Conservation (phyloP, 2,329 filamentous ascomycete species). For the Dryadomyces sulphureus region DNA sequence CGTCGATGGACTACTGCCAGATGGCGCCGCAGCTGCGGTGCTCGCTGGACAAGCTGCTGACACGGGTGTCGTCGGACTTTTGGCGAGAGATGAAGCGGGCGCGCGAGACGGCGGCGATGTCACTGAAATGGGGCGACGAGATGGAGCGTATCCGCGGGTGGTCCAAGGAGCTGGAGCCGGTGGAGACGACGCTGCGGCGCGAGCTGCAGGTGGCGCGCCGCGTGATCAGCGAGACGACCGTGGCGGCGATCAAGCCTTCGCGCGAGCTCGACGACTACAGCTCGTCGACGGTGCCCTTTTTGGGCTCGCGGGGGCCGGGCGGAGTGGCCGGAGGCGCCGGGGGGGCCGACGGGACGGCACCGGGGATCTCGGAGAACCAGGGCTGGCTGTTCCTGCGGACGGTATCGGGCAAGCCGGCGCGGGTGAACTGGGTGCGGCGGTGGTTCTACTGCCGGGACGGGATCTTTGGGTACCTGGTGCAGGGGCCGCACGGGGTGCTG, state of each 20-base stretch:
- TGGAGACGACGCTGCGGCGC: conserved; percentile 68
- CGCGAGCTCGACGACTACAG: conserved; percentile 89
- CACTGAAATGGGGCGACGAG: conserved; percentile 57
- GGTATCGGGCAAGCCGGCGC: conserved; percentile 72
- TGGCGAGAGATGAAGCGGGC: conserved; percentile 73
- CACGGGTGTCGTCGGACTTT: conserved; percentile 70
- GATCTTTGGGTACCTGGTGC: conserved; percentile 88
- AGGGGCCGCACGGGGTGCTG: conserved; percentile 72
- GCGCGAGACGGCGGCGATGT: conserved; percentile 48
- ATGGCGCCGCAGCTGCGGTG: conserved; percentile 74
- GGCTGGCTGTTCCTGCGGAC: conserved; percentile 83
- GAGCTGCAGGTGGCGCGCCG: conserved; percentile 68
- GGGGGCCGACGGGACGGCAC: conserved; percentile 27
- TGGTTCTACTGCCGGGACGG: conserved; percentile 97
- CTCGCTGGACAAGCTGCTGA: conserved; percentile 72
- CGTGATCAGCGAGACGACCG: conserved; percentile 66
- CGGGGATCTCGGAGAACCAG: conserved; percentile 60
- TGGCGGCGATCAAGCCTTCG: conserved; percentile 60
- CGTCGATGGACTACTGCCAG: conserved; percentile 86
- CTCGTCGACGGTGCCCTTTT: conserved; percentile 74
- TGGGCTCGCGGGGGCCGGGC: conserved; percentile 56
- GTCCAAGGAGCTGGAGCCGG: conserved; percentile 85
- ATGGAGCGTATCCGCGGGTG: conserved; percentile 88
- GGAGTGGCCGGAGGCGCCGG: conserved; percentile 36
- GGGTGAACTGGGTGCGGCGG: conserved; percentile 76